Evolutionary conservation across 805 yeast species (phyloP), one percentile per base, ranked within the genome.

Genomic region (Kodamaea nitidulidarum): DNA sequence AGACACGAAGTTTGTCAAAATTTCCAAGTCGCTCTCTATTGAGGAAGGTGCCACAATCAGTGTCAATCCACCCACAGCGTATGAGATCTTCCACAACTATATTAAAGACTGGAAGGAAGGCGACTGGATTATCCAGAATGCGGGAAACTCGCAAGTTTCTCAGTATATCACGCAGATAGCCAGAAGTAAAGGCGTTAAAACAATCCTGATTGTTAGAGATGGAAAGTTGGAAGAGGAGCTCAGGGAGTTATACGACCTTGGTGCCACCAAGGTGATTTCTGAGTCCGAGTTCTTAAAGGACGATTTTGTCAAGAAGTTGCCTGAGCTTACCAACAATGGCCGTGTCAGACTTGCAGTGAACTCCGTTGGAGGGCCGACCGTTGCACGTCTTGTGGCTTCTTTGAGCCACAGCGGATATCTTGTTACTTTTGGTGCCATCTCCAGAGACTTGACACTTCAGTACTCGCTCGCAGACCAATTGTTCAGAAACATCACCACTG

Each of bases 101-200:
- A n/a, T n/a, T n/a, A 25, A 40, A 17, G 53, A 51, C 39, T 54
- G 56, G 58, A 22, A 30, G 16, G 48, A 43, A 7, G 51, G 53
- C 29, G 65, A 61, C 40, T 63, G 67, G 67, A 48, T 62, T 24
- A 49, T 63, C 25, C 55, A 52, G 40, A 62, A 62, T 40, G 61
- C 63, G 2, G 67, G 67, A 10, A 61, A 50, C 43, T 63, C 68
- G 1, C 62, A 57, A 34, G 68, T 63, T 3, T 49, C 54, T 35
- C 52, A 52, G 43, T n/a, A n/a, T n/a, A n/a, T n/a, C n/a, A n/a
- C n/a, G n/a, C n/a, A n/a, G n/a, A n/a, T n/a, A n/a, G n/a, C n/a
- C n/a, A n/a, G n/a, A n/a, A n/a, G n/a, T n/a, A n/a, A n/a, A n/a
- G n/a, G n/a, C n/a, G n/a, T n/a, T n/a, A n/a, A n/a, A n/a, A n/a